Base-by-base conservation (phyloP, 2,329 filamentous ascomycete genomes). In the Fusarium multiceps region DNA sequence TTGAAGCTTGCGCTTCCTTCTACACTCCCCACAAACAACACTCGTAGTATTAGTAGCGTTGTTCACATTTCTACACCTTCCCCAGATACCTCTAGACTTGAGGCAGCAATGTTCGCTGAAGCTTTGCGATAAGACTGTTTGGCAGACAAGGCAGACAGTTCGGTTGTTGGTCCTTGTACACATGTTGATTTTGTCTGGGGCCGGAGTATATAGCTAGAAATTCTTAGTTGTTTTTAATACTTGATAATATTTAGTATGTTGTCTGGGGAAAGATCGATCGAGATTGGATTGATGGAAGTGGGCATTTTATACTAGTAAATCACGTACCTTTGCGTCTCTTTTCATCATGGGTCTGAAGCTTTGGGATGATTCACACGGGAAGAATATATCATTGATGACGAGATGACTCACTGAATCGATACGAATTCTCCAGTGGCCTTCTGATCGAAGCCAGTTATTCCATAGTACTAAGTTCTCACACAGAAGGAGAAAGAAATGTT, bases 201-300 rank as follows among this genome's bases (percentile, higher is more conserved):
- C 0, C 9, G 16, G 11, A 7, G 34, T 37, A 37, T 37, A 37
- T 37, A 32, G 14, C 13, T 4, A 7, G 16, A 8, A 9, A n/a
- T n/a, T n/a, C n/a, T n/a, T n/a, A n/a, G 4, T 0, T 5, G 5
- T 12, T 4, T n/a, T 37, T 7, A 12, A 1, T n/a, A 37, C 18
- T n/a, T 37, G 9, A 7, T 7, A 0, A 10, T 12, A 10, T 7
- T 37, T 2, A 12, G 18, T 37, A 7, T 11, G 34, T n/a, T 37
- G 34, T n/a, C 34, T n/a, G 1, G 4, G 34, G 1, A 0, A 12
- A 2, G 3, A 7, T 37, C 12, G 18, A n/a, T 12, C 1, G 34
- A n/a, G 6, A n/a, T 7, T 37, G 34, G 34, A 37, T 7, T 7
- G 18, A 37, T 37, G 10, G 6, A 11, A n/a, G 3, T 18, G 9